phyloP scores from a whole-genome alignment of 2,329 filamentous ascomycete genomes.

The Conoideocrella luteorostrata region DNA sequence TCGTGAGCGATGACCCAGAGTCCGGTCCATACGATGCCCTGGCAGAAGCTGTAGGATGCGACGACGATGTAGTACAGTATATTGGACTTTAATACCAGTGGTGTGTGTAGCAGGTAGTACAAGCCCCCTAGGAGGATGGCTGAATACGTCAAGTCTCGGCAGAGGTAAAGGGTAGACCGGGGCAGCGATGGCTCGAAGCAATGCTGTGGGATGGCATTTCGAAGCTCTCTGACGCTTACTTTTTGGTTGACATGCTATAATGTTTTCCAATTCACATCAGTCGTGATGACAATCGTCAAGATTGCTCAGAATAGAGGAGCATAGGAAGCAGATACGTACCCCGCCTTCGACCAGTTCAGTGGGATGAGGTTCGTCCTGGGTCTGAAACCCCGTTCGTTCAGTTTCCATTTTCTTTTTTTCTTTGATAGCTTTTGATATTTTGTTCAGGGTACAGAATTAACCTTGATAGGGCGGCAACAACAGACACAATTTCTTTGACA shows the following conservation, averaged over 20 bases:
- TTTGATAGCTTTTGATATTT: too few species aligned
- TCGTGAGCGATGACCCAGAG: constrained; percentile 68
- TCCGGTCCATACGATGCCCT: constrained; percentile 61
- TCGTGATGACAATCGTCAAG: too few species aligned
- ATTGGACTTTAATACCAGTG: not conserved
- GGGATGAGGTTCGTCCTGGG: constrained; percentile 3
- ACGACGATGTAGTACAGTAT: not conserved
- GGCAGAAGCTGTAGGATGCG: constrained; percentile 52
- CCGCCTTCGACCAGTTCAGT: constrained; percentile 3
- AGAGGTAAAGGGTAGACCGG: constrained; percentile 35
- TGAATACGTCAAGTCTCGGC: constrained; percentile 48
- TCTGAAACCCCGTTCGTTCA: constrained; percentile 3
- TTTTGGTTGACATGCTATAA: not conserved
- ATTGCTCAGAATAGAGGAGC: not conserved
- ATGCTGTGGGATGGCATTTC: constrained; percentile 47
- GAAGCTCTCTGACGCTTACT: not conserved
- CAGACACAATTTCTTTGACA: too few species aligned
- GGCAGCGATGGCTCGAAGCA: constrained; percentile 44
- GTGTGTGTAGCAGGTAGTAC: not conserved
- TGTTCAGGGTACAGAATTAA: too few species aligned
- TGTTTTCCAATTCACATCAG: too few species aligned
- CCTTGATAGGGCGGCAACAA: too few species aligned
- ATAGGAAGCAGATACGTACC: not conserved
- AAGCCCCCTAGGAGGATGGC: constrained; percentile 18
- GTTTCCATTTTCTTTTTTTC: constrained; percentile 2